A percentile compares a stretch with the other conserved stretches of the same genome.
Evolutionary conservation across 1,284 basidiomycete species (phyloP).

Genomic region (Apiotrichum gamsii): DNA sequence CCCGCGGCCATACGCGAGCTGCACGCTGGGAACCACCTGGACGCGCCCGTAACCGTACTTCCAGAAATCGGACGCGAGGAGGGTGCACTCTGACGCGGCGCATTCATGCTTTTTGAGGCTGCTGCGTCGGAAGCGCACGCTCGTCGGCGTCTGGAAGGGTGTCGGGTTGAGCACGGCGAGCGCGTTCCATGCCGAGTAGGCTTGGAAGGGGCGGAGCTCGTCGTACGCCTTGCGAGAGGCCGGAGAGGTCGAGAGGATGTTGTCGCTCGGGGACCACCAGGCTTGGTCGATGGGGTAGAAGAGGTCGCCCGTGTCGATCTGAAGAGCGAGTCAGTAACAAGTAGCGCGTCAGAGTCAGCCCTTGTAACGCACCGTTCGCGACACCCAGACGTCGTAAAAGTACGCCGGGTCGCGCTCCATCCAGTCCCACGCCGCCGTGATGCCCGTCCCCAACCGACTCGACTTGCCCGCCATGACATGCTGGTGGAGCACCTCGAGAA

Average conservation of each 20-base stretch:
- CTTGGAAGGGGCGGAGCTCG: conserved; percentile 43
- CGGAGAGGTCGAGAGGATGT: conserved; percentile 39
- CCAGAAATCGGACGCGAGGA: conserved; percentile 46
- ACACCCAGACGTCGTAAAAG: conserved; percentile 48
- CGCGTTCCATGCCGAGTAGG: conserved; percentile 45
- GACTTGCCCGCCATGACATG: conserved; percentile 24
- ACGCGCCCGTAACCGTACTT: conserved; percentile 35
- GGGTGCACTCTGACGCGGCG: conserved; percentile 42
- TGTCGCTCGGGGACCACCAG: conserved; percentile 41
- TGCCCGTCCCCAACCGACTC: conserved; percentile 27
- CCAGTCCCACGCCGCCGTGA: conserved; percentile 47
- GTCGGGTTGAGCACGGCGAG: conserved; percentile 35
- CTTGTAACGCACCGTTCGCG: conserved; percentile 38
- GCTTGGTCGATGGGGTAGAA: conserved; percentile 44
- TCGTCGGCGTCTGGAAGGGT: conserved; percentile 35
- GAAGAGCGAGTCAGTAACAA: not conserved
- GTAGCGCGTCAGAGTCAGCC: no score
- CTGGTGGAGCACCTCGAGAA: conserved; percentile 44
- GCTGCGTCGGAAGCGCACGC: conserved; percentile 41
- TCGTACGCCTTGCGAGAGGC: conserved; percentile 20
- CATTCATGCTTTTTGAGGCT: conserved; percentile 34
- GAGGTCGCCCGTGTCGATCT: conserved; percentile 44
- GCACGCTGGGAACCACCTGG: conserved; percentile 44
- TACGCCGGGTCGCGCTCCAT: conserved; percentile 39
- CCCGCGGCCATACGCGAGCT: conserved; percentile 44